These are phyloP conservation scores for Ogataea corticis DNA, from an alignment of 805 yeast genomes.

Conservation along the genomic window DNA sequence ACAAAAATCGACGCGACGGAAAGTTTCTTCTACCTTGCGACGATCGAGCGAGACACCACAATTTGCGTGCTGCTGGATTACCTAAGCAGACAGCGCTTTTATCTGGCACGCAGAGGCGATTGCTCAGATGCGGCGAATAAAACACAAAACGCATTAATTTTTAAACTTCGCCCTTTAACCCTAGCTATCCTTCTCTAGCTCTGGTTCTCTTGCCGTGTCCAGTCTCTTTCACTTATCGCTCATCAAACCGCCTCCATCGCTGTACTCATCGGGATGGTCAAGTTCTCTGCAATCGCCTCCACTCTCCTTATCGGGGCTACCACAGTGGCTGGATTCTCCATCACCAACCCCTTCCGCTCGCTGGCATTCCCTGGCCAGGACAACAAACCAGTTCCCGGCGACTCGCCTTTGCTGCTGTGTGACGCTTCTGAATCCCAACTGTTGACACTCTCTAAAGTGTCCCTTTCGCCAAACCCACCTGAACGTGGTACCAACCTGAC, in stretches of 20 bases:
- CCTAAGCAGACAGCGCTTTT: no score
- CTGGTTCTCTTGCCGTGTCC: no score
- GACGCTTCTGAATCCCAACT: conserved; percentile 65
- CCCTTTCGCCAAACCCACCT: conserved; percentile 85
- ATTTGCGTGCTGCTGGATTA: no score
- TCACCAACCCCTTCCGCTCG: conserved; percentile 12
- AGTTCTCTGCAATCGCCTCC: conserved; percentile 1
- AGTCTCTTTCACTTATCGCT: no score
- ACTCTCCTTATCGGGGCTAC: conserved; percentile 7
- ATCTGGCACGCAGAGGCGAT: no score
- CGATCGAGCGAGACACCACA: no score
- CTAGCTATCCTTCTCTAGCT: no score
- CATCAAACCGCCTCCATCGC: no score
- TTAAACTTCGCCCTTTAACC: no score
- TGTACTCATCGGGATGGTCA: background rate
- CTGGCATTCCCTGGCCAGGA: conserved; percentile 23
- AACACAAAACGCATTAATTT: no score
- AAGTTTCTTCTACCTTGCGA: no score
- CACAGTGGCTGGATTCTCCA: conserved; percentile 15
- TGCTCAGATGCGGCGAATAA: no score
- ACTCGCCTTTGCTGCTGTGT: conserved; percentile 80
- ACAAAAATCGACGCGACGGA: background rate
- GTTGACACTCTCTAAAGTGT: conserved; percentile 58
- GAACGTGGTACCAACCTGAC: conserved; percentile 80
- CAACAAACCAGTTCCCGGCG: conserved; percentile 83